Evolutionary conservation across 1,284 basidiomycete species (phyloP).

Genomic region (Entoloma clypeatum): DNA sequence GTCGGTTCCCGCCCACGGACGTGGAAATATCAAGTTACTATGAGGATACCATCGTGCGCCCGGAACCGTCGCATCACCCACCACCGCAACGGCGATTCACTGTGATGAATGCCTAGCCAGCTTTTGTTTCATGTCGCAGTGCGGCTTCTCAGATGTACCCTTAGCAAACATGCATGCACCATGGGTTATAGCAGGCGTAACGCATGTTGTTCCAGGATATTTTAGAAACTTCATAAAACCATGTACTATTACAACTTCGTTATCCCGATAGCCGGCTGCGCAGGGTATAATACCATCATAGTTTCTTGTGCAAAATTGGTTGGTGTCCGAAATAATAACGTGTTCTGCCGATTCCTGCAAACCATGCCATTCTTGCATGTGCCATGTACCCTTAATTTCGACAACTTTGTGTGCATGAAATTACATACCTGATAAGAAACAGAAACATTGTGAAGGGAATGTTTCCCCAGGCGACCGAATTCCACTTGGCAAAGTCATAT

Average conservation of each 20-base stretch:
- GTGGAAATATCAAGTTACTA: conserved; percentile 29
- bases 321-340: conserved; percentile 49
- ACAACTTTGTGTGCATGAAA: not conserved
- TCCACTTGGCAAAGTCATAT: conserved; percentile 54
- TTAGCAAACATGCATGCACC: too few species aligned
- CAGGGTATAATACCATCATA: conserved; percentile 4
- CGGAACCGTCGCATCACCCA: conserved; percentile 15
- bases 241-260: too few species aligned
- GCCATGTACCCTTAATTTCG: conserved; percentile 1
- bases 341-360: conserved; percentile 56
- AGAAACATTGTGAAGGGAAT: conserved; percentile 60
- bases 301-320: conserved; percentile 11
- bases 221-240: too few species aligned
- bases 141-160: too few species aligned
- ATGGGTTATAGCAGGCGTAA: too few species aligned
- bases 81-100: conserved; percentile 20
- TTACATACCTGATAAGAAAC: conserved; percentile 49
- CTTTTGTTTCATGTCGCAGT: too few species aligned
- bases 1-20: conserved; percentile 26
- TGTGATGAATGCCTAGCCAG: conserved; percentile 22
- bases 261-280: too few species aligned
- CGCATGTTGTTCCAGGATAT: too few species aligned
- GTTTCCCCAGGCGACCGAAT: conserved; percentile 71
- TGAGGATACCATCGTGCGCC: conserved; percentile 23
- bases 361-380: conserved; percentile 59